Percentiles rank a stretch among this genome's conserved stretches.
These are phyloP conservation scores for Hypomontagnella monticulosa DNA, from an alignment of 495 filamentous ascomycete species.

Conservation along the genomic window DNA sequence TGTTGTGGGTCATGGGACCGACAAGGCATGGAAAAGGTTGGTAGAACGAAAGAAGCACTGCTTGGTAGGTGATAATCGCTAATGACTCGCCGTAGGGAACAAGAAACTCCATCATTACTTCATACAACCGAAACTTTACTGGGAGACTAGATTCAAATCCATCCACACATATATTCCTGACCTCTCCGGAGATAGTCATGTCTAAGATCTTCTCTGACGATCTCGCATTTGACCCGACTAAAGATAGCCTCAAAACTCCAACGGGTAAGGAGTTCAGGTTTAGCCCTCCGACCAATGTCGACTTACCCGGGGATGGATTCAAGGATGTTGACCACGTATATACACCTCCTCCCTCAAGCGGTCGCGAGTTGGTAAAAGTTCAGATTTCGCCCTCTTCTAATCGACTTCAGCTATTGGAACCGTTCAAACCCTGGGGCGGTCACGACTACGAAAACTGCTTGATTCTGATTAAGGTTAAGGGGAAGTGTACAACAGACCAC, in stretches of 20 bases:
- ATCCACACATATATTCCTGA: conserved; percentile 96
- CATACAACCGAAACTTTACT: conserved; percentile 99
- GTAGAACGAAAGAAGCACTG: too few relatives aligned
- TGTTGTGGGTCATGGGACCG: conserved; percentile 92
- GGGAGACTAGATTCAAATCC: conserved; percentile 99
- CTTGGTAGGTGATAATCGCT: too few relatives aligned
- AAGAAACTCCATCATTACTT: conserved; percentile 95
- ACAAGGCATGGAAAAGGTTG: conserved; percentile 93
- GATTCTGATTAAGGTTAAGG: conserved; percentile 96
- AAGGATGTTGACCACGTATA: conserved; percentile 96
- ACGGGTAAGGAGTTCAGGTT: conserved; percentile 98
- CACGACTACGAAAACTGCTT: conserved; percentile 89
- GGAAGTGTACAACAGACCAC: conserved; percentile 99
- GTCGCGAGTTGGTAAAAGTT: conserved; percentile 77
- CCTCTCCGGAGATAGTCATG: conserved; percentile 96
- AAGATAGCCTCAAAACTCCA: conserved; percentile 91
- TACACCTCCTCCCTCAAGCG: conserved; percentile 90
- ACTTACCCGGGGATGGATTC: conserved; percentile 83
- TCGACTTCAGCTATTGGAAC: conserved; percentile 89
- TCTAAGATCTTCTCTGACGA: conserved; percentile 90
- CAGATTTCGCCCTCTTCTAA: conserved; percentile 89
- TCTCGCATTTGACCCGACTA: conserved; percentile 96
- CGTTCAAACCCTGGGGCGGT: conserved; percentile 90
- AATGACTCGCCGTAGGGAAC: too few relatives aligned
- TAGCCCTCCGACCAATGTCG: conserved; percentile 78